A percentile compares a stretch with the other conserved stretches of the same genome.
Evolutionary conservation across 1,284 basidiomycete genomes (phyloP).

Genomic region (Chiua sp.): DNA sequence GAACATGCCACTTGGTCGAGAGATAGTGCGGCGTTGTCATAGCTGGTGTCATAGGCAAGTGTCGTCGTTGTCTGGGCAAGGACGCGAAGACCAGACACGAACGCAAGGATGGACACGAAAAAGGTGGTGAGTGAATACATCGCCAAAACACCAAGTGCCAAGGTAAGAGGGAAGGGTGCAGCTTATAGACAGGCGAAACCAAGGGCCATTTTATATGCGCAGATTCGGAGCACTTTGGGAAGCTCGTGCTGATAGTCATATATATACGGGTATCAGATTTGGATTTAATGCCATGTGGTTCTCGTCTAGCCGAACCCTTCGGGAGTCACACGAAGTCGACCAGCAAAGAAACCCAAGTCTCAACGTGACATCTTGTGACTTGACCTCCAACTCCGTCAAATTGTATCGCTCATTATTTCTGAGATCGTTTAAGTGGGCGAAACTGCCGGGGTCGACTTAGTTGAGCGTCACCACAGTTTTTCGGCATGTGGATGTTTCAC

Average conservation of each 20-base stretch:
- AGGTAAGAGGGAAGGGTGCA: background rate
- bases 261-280: background rate
- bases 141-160: background rate
- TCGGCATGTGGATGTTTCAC: background rate
- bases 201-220: conserved; percentile 24
- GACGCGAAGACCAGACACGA: conserved; percentile 10
- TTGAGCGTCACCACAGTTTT: background rate
- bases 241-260: background rate
- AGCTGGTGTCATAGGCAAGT: conserved; percentile 37
- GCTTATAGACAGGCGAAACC: background rate
- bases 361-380: background rate
- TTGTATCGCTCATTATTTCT: no score
- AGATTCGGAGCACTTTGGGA: background rate
- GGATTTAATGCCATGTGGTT: background rate
- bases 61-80: conserved; percentile 29
- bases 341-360: background rate
- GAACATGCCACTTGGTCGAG: conserved; percentile 41
- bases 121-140: conserved; percentile 22
- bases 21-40: conserved; percentile 31
- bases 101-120: conserved; percentile 8
- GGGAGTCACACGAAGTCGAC: background rate
- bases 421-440: background rate
- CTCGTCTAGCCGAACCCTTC: background rate
- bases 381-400: background rate
- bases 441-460: background rate